Evolutionary conservation across 1,284 basidiomycete genomes (phyloP), one percentile per base, ranked within the genome.

Genomic region (Bondarzewia mesenterica): DNA sequence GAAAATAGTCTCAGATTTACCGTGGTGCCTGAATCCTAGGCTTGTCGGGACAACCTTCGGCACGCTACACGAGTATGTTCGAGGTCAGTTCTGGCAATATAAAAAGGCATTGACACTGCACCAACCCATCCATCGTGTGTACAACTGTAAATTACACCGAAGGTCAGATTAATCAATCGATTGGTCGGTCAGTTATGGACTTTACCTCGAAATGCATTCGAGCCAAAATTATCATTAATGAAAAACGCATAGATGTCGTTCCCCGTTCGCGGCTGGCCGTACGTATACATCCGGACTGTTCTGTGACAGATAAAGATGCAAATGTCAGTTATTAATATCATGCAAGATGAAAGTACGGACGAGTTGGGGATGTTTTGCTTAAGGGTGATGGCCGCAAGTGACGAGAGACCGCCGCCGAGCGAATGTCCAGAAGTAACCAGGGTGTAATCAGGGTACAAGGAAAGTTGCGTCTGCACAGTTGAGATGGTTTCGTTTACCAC

Each of bases 201-300:
- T n/a, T 12, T 41, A 65, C 61, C 58, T 42, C 64, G 51, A 54
- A 63, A 69, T 8, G 67, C 65, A 36, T 63, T 60, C 25, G 58
- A 47, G 5, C 66, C 68, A 46, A 77, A 66, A 10, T 60, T 42
- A 6, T 58, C 57, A 46, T 75, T 73, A 2, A 75, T 63, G 50
- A 66, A 70, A 10, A 65, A 59, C 0, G 74, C 69, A 46, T 72
- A 76, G 14, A 53, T 56, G 46, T 63, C 58, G 52, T 78, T 77
- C 60, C 74, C 73, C 7, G 65, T 64, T 39, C 75, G 58, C 14
- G 74, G 74, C 38, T 74, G 66, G 1, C 74, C 75, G 50, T 73
- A 76, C 0, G 73, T 74, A 55, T 73, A 75, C 12, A 66, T 63
- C 26, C 64, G 59, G 18, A 71, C 58, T 42, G 59, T 50, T 22